Evolutionary conservation across 345 rosid species (phyloP).

Genomic region (Garcia nutans): DNA sequence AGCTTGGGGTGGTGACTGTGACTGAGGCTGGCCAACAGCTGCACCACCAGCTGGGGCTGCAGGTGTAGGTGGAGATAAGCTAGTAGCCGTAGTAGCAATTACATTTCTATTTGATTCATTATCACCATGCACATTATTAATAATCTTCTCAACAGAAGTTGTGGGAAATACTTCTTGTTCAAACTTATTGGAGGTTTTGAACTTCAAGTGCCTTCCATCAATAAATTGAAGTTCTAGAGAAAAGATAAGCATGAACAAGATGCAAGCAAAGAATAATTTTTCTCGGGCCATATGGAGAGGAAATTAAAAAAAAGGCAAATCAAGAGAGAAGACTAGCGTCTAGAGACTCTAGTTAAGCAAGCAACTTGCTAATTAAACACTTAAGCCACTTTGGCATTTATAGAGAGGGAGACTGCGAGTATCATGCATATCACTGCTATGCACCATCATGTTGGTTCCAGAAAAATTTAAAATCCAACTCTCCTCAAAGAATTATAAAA

Average conservation of each 20-base stretch:
- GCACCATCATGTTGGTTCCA: too few species aligned
- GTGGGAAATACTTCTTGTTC: conserved; percentile 1
- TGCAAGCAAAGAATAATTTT: conserved; percentile 27
- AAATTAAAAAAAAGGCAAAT: neutral
- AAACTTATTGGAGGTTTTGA: conserved; percentile 2
- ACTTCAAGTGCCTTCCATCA: conserved; percentile 30
- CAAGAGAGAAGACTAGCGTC: too few species aligned
- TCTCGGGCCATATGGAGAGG: conserved; percentile 39
- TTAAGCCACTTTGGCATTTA: too few species aligned
- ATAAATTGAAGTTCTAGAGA: conserved; percentile 28
- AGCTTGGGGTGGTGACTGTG: conserved; percentile 28
- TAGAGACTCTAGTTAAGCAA: too few species aligned
- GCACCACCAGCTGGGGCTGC: neutral
- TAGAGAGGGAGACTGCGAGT: too few species aligned
- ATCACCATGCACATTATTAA: neutral
- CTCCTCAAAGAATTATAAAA: too few species aligned
- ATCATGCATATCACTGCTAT: too few species aligned
- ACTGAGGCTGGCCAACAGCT: conserved; percentile 2
- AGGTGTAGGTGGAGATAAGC: conserved; percentile 24
- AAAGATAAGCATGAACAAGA: conserved; percentile 35
- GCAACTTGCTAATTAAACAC: too few species aligned
- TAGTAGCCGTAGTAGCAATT: neutral
- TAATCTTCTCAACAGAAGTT: conserved; percentile 1
- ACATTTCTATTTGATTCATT: neutral
- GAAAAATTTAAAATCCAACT: too few species aligned